These are phyloP conservation scores for Candolleomyces aberdarensis DNA, from an alignment of 768 basidiomycete species.

Conservation along the genomic window DNA sequence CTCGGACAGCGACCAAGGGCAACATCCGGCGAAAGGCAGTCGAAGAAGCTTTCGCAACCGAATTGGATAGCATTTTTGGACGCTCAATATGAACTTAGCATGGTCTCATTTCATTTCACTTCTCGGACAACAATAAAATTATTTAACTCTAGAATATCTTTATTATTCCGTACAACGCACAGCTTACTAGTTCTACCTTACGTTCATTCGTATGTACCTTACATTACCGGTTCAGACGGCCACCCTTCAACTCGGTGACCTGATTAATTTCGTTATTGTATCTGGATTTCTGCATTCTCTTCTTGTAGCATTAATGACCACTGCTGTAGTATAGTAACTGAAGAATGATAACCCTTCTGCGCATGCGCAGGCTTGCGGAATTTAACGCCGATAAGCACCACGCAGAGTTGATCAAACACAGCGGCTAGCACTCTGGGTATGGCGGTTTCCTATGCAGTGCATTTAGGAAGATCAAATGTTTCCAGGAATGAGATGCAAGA, in stretches of 20 bases:
- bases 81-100: conserved; percentile 9
- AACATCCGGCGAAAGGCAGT: conserved; percentile 77
- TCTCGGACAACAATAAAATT: not conserved
- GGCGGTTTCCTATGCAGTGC: not conserved
- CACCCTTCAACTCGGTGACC: not conserved
- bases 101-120: not conserved
- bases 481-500: not conserved
- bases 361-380: not conserved
- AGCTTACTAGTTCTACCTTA: not conserved
- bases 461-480: conserved; percentile 1
- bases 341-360: not conserved
- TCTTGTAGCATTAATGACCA: conserved; percentile 1
- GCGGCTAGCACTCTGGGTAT: not conserved
- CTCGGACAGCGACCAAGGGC: conserved; percentile 78
- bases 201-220: not conserved
- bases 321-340: not conserved
- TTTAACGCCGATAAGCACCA: not conserved
- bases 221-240: not conserved
- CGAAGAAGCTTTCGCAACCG: conserved; percentile 57
- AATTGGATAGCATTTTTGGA: conserved; percentile 58
- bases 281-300: not conserved
- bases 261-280: not conserved
- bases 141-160: conserved; percentile 11
- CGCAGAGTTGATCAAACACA: not conserved
- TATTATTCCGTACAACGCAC: conserved; percentile 7